Base-by-base conservation (phyloP, 768 basidiomycete species). In the Pleurotus citrinopileatus region DNA sequence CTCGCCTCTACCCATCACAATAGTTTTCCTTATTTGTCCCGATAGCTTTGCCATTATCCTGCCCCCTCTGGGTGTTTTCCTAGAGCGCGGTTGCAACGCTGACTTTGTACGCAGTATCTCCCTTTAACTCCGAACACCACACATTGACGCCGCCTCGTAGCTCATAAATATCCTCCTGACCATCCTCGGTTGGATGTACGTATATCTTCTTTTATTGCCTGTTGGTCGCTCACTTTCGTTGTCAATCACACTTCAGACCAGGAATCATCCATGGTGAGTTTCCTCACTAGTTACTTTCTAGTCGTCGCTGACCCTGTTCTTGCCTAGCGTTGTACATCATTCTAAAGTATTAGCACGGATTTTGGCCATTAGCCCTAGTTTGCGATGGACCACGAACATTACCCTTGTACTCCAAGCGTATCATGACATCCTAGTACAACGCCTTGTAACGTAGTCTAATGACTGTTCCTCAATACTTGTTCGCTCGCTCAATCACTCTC, bases 51-150 rank as follows among this genome's bases (percentile, higher is more conserved):
- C 89, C 55, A 76, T 92, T 70, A 60, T 91, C 65, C 61, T 92
- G 12, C 91, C 92, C 8, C 94, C 94, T 55, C 65, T 96, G 2
- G 92, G 87, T 53, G 94, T 96, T 22, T 93, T 94, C 73, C 71
- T 95, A 22, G 92, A 95, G 73, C 80, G 90, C 51, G 94, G 94
- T 22, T 94, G 91, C 65, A 73, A 75, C 29, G 82, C 80, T 19
- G 91, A 94, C 67, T 69, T 95, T 40, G 83, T 89, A 62, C 48
- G 84, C 79, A 36, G 50, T 25, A 13, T 40, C 38, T 19, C 12
- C 28, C 55, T 10, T 47, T 38, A 19, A 53, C 62, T 22, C 32
- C 13, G 36, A 17, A 17, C 40, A 17, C 27, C 32, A 15, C 42
- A 45, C 46, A 23, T 64, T 48, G 43, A 13, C 23, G 36, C 36